phyloP scores from a whole-genome alignment of 1,284 basidiomycete species.

The Puccinia hordei region DNA sequence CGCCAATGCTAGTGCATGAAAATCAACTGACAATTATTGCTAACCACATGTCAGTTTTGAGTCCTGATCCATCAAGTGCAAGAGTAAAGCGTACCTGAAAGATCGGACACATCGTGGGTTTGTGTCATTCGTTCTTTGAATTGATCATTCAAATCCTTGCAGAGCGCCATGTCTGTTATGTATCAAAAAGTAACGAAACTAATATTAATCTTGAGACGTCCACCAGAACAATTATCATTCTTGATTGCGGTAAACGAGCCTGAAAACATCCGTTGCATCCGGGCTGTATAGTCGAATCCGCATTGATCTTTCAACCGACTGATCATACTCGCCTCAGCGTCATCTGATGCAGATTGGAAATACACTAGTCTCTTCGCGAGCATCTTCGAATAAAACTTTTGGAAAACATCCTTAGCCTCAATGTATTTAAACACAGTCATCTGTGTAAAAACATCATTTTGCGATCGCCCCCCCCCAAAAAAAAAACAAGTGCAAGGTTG shows the following conservation, averaged over 20 bases:
- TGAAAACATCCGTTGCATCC: conserved; percentile 97
- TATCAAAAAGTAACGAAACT: background rate
- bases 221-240: background rate
- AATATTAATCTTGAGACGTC: background rate
- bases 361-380: conserved; percentile 92
- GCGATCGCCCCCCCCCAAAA: background rate
- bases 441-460: conserved; percentile 61
- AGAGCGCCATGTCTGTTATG: conserved; percentile 81
- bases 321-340: conserved; percentile 97
- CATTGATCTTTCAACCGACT: conserved; percentile 97
- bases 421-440: conserved; percentile 99
- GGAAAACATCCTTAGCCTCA: conserved; percentile 99
- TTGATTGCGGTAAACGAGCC: conserved; percentile 62
- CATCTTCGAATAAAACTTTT: conserved; percentile 97
- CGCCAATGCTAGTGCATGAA: conserved; percentile 88
- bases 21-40: conserved; percentile 67
- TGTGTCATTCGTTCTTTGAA: conserved; percentile 93
- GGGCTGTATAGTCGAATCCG: conserved; percentile 98
- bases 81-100: conserved; percentile 55
- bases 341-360: conserved; percentile 89
- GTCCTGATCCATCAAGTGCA: background rate
- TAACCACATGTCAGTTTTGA: background rate
- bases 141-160: conserved; percentile 91
- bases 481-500: background rate
- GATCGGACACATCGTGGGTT: conserved; percentile 70